Conservation (phyloP, 2,329 filamentous ascomycete genomes). For the Sclerotinia spermophila region DNA sequence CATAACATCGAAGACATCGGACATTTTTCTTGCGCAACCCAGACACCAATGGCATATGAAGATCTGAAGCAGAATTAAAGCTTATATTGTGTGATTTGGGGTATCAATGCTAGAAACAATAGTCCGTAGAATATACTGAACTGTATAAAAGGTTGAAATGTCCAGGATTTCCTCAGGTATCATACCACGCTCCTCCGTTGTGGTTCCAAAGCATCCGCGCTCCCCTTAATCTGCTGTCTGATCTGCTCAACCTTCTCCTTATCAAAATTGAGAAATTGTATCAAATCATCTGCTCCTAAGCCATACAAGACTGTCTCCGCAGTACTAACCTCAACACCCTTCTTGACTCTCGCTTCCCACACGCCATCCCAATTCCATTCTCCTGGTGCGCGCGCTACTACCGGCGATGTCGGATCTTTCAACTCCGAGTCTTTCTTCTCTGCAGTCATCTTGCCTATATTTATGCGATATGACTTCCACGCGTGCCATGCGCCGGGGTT, state of each 20-base stretch:
- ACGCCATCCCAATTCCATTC: conserved; percentile 99
- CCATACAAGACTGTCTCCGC: conserved; percentile 80
- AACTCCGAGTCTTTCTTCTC: conserved; percentile 16
- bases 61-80: neutral
- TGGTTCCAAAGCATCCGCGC: conserved; percentile 40
- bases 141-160: neutral
- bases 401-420: neutral
- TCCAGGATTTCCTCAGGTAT: conserved; percentile 31
- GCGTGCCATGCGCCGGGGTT: conserved; percentile 94
- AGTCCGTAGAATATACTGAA: conserved; percentile 7
- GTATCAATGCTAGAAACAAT: conserved; percentile 18
- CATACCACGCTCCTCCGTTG: conserved; percentile 29
- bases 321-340: conserved; percentile 70
- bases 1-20: neutral
- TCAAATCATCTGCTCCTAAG: conserved; percentile 64
- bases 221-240: conserved; percentile 54
- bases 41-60: neutral
- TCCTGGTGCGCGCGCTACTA: conserved; percentile 54
- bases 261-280: conserved; percentile 64
- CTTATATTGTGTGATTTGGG: conserved; percentile 3
- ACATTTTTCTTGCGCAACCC: neutral
- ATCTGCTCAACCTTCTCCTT: conserved; percentile 54
- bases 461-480: conserved; percentile 69
- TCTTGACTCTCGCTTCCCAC: conserved; percentile 85
- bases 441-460: conserved; percentile 39